These are phyloP conservation scores for Phaeotremella skinneri DNA, from an alignment of 768 basidiomycete species.

Conservation along the genomic window DNA sequence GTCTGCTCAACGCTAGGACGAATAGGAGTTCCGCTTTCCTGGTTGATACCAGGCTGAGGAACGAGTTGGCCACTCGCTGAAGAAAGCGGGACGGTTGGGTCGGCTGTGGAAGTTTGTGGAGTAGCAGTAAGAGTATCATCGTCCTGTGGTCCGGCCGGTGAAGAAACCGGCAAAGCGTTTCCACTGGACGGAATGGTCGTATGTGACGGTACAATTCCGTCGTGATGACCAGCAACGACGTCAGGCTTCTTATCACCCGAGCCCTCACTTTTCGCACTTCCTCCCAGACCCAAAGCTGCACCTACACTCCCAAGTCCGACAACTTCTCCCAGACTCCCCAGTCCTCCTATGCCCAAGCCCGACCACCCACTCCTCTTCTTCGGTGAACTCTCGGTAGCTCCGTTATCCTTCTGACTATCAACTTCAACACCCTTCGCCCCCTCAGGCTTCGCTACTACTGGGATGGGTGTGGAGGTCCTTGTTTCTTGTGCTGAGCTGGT, in stretches of 20 bases:
- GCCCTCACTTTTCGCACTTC: neutral
- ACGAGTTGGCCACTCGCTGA: no score
- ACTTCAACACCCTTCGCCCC: neutral
- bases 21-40: neutral
- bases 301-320: constrained; percentile 26
- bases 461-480: constrained; percentile 8
- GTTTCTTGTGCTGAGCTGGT: neutral
- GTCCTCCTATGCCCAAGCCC: constrained; percentile 15
- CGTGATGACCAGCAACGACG: neutral
- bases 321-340: constrained; percentile 18
- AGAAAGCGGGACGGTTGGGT: no score
- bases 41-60: neutral
- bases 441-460: neutral
- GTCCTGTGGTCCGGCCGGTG: no score
- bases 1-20: constrained; percentile 13
- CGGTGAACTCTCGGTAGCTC: neutral
- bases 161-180: no score
- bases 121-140: no score
- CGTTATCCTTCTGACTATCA: neutral
- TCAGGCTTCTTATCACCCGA: neutral
- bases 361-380: neutral
- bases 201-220: no score
- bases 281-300: constrained; percentile 26
- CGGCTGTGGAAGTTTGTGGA: no score
- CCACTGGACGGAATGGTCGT: no score